Evolutionary conservation across 495 filamentous ascomycete species (phyloP).

Genomic region (Clavariopsis aquatica): DNA sequence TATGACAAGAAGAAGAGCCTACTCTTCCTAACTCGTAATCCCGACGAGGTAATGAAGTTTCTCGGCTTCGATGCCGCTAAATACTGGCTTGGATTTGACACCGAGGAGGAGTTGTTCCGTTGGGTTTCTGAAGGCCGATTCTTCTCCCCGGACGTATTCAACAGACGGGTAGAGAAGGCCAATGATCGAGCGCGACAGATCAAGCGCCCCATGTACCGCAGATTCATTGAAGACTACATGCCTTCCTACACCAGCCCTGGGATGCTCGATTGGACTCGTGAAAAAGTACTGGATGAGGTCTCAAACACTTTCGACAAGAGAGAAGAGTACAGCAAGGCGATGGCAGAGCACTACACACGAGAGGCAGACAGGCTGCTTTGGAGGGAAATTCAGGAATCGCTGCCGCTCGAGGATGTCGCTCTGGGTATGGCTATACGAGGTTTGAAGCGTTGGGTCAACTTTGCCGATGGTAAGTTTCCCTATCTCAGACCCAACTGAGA

Average conservation of each 20-base stretch:
- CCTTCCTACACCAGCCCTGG: constrained; percentile 19
- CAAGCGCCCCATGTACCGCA: constrained; percentile 50
- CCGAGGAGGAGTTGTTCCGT: constrained; percentile 56
- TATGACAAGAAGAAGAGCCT: constrained; percentile 55
- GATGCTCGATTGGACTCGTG: constrained; percentile 15
- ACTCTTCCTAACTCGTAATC: constrained; percentile 59
- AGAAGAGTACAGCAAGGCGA: constrained; percentile 34
- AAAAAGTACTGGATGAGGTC: constrained; percentile 33
- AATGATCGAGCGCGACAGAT: constrained; percentile 55
- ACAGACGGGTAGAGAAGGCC: constrained; percentile 46
- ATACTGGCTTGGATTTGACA: constrained; percentile 50
- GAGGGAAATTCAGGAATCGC: constrained; percentile 22
- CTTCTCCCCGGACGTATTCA: constrained; percentile 46
- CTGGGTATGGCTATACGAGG: constrained; percentile 23
- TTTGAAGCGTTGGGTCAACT: constrained; percentile 32
- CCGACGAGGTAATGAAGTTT: constrained; percentile 56
- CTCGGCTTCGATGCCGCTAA: constrained; percentile 54
- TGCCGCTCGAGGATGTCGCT: constrained; percentile 20
- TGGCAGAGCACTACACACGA: constrained; percentile 13
- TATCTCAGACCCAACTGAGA: no score
- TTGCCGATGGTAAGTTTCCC: constrained; percentile 20
- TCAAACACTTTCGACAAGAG: constrained; percentile 37
- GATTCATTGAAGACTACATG: constrained; percentile 56
- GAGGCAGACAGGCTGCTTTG: constrained; percentile 28
- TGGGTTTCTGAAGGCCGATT: constrained; percentile 57